phyloP scores from a whole-genome alignment of 2,329 filamentous ascomycete species.

The Colletotrichum theobromicola region DNA sequence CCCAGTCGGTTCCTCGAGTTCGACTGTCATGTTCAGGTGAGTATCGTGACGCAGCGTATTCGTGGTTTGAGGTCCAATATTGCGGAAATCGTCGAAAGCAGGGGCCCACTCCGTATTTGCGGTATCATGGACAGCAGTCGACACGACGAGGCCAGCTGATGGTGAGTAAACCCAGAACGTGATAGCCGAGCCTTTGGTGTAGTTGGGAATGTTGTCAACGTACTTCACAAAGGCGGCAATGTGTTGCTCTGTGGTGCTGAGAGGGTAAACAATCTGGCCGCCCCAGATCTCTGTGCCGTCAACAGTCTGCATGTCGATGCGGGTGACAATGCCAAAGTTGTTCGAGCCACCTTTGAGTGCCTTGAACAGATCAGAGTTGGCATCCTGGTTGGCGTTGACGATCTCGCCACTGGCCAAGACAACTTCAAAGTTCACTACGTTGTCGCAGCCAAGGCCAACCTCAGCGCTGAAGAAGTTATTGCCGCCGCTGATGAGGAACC shows the following conservation, averaged over 20 bases:
- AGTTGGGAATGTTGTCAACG: constrained; percentile 4
- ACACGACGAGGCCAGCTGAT: neutral
- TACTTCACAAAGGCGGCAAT: constrained; percentile 1
- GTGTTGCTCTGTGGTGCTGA: neutral
- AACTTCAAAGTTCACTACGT: constrained; percentile 46
- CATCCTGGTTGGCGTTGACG: constrained; percentile 39
- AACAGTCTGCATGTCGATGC: constrained; percentile 27
- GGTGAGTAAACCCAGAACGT: neutral
- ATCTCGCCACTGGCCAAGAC: constrained; percentile 48
- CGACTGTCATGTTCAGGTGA: constrained; percentile 9
- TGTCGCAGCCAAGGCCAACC: constrained; percentile 42
- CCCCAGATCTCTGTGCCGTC: constrained; percentile 2
- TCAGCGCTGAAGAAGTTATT: constrained; percentile 25
- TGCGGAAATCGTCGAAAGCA: neutral
- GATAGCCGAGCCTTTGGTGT: constrained; percentile 9
- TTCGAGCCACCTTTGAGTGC: constrained; percentile 53
- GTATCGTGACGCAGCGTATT: neutral
- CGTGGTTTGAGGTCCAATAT: neutral
- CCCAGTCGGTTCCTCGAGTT: constrained; percentile 2
- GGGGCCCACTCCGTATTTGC: neutral
- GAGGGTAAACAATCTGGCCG: neutral
- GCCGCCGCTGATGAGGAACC: constrained; percentile 32
- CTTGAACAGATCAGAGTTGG: constrained; percentile 48
- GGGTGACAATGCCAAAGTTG: constrained; percentile 50
- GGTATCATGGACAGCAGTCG: neutral